Evolutionary conservation across 1,139 yeast genomes (phyloP).

Genomic region (Petasospora rhodanensis): DNA sequence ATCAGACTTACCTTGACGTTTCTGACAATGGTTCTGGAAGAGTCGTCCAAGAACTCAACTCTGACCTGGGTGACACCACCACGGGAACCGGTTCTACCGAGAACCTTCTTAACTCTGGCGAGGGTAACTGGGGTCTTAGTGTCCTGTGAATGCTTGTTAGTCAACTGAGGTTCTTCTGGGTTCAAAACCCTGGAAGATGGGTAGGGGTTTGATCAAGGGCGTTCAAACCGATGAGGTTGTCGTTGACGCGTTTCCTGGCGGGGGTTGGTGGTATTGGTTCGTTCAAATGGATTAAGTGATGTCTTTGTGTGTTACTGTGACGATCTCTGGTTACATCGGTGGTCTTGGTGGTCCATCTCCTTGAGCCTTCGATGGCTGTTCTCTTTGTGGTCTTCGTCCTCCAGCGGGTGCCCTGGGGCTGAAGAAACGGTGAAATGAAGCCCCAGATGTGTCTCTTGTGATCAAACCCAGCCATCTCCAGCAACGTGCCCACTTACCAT

Average conservation of each 20-base stretch:
- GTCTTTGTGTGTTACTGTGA: too few relatives aligned
- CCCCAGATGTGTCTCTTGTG: too few relatives aligned
- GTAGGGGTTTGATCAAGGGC: too few relatives aligned
- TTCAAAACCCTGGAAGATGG: background rate
- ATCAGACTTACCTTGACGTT: constrained; percentile 59
- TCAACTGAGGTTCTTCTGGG: background rate
- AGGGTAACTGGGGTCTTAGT: constrained; percentile 95
- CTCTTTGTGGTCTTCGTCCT: too few relatives aligned
- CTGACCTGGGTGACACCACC: constrained; percentile 99
- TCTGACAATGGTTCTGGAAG: constrained; percentile 98
- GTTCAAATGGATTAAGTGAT: too few relatives aligned
- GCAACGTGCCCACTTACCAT: constrained; percentile 10
- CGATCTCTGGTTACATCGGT: too few relatives aligned
- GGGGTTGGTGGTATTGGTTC: too few relatives aligned
- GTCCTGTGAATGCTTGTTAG: constrained; percentile 34
- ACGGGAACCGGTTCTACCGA: constrained; percentile 99
- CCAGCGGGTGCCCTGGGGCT: background rate
- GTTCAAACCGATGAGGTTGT: background rate
- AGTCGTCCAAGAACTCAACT: constrained; percentile 98
- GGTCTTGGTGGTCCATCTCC: too few relatives aligned
- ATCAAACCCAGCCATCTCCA: background rate
- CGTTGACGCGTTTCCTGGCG: too few relatives aligned
- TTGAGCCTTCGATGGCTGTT: too few relatives aligned
- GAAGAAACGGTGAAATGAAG: background rate
- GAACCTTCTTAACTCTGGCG: constrained; percentile 98